These are phyloP conservation scores for Trichoderma atrobrunneum DNA, from an alignment of 2,329 filamentous ascomycete genomes.

Conservation along the genomic window DNA sequence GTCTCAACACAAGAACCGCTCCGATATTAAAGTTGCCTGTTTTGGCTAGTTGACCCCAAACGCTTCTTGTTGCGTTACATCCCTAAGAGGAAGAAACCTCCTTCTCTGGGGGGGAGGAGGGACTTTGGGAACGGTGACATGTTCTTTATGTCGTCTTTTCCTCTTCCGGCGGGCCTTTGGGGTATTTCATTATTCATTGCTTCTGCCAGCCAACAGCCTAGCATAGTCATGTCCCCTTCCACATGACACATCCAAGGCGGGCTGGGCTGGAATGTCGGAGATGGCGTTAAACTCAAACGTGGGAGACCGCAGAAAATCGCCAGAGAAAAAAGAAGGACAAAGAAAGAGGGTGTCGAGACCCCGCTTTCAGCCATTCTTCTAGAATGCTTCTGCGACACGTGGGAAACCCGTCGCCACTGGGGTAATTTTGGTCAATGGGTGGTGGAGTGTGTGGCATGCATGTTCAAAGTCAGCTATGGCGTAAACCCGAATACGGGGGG, in stretches of 20 bases:
- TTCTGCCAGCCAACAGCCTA: neutral
- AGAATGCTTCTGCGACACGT: constrained; percentile 16
- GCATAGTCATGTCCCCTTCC: neutral
- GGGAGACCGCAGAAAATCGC: neutral
- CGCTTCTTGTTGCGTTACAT: neutral
- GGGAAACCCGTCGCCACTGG: neutral
- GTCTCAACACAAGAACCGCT: constrained; percentile 6
- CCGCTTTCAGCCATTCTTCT: constrained; percentile 7
- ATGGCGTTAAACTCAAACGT: neutral
- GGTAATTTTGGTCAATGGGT: neutral
- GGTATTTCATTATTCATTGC: neutral
- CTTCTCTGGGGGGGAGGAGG: neutral
- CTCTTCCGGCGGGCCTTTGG: neutral
- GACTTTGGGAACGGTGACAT: neutral
- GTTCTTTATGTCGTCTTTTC: neutral
- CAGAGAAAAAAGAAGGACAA: neutral
- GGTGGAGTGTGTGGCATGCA: constrained; percentile 1
- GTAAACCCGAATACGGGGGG: neutral
- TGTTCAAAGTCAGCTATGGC: neutral
- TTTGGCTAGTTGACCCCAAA: neutral
- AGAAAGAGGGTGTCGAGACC: constrained; percentile 1
- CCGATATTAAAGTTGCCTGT: neutral
- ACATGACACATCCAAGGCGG: neutral
- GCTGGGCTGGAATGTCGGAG: neutral
- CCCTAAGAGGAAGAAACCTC: neutral